These are phyloP conservation scores for Neofusicoccum parvum DNA, from an alignment of 2,329 filamentous ascomycete genomes.

Conservation along the genomic window DNA sequence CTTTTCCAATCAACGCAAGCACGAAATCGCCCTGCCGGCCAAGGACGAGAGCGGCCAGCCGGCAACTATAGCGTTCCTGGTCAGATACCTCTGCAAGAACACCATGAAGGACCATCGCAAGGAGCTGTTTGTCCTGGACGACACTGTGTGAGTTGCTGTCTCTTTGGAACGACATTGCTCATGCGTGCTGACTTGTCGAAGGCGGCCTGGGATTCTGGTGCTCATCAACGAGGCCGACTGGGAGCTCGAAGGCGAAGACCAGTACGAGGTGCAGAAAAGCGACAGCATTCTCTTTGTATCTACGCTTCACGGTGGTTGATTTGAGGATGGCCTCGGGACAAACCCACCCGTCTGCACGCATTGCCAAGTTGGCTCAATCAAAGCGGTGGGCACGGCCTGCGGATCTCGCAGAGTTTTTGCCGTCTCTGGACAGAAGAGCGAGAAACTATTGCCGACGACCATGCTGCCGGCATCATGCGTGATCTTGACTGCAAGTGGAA, in stretches of 20 bases:
- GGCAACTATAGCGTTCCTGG: slow-evolving; percentile 73
- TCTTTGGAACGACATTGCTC: background rate
- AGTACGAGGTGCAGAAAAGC: slow-evolving; percentile 76
- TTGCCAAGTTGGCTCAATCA: no score
- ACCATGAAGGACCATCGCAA: slow-evolving; percentile 83
- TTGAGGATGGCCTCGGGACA: background rate
- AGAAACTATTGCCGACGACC: no score
- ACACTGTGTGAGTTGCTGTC: slow-evolving; percentile 72
- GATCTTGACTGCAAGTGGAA: background rate
- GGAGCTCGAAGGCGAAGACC: slow-evolving; percentile 94
- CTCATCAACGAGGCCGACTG: slow-evolving; percentile 98
- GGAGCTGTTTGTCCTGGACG: slow-evolving; percentile 87
- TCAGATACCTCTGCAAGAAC: slow-evolving; percentile 76
- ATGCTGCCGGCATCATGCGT: no score
- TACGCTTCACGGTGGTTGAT: slow-evolving; percentile 87
- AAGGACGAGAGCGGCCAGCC: slow-evolving; percentile 61
- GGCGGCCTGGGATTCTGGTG: slow-evolving; percentile 91
- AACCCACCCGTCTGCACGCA: no score
- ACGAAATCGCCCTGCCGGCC: slow-evolving; percentile 69
- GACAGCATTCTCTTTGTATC: slow-evolving; percentile 97
- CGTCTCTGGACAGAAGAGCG: no score
- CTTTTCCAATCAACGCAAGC: slow-evolving; percentile 79
- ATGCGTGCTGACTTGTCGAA: slow-evolving; percentile 42
- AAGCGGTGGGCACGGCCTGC: no score
- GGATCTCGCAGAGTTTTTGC: no score